These are phyloP conservation scores for Trichothecium sympodiale DNA, from an alignment of 2,329 filamentous ascomycete genomes.

Conservation along the genomic window DNA sequence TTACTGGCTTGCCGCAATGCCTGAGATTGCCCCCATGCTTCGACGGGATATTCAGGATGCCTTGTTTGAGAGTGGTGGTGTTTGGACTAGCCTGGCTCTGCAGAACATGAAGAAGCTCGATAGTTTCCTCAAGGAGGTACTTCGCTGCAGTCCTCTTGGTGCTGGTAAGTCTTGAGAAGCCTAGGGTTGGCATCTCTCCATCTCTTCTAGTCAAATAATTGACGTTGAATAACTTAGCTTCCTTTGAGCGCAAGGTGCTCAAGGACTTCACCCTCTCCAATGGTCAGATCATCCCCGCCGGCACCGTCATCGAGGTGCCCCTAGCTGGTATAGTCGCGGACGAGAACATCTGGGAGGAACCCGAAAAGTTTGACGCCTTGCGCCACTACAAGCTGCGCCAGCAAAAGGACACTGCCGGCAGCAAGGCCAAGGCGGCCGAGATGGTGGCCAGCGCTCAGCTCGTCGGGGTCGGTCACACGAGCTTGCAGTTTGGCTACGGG, in stretches of 20 bases:
- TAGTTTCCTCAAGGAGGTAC: conserved; percentile 27
- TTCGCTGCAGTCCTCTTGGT: conserved; percentile 17
- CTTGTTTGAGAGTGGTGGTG: conserved; percentile 20
- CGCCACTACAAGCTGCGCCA: conserved; percentile 30
- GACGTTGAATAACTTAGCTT: conserved; percentile 13
- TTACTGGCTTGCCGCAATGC: conserved; percentile 38
- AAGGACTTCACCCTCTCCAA: conserved; percentile 40
- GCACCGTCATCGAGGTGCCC: conserved; percentile 30
- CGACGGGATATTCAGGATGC: conserved; percentile 36
- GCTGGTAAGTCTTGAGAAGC: conserved; percentile 20
- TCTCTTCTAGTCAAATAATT: too few species aligned
- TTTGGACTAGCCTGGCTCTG: conserved; percentile 22
- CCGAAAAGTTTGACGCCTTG: conserved; percentile 30
- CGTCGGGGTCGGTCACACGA: conserved; percentile 24
- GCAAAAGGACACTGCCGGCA: conserved; percentile 6
- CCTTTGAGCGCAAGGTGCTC: conserved; percentile 39
- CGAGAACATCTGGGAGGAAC: conserved; percentile 17
- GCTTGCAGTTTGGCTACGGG: conserved; percentile 25
- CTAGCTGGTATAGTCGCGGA: conserved; percentile 24
- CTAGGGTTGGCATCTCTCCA: too few species aligned
- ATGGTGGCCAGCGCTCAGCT: conserved; percentile 23
- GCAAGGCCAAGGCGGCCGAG: conserved; percentile 8
- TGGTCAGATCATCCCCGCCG: conserved; percentile 36
- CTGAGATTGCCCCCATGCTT: conserved; percentile 37
- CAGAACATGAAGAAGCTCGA: conserved; percentile 27